A percentile compares a stretch with the other conserved stretches of the same genome.
These are phyloP conservation scores for Zostera marina DNA, from an alignment of 116 monocot species.

Conservation along the genomic window DNA sequence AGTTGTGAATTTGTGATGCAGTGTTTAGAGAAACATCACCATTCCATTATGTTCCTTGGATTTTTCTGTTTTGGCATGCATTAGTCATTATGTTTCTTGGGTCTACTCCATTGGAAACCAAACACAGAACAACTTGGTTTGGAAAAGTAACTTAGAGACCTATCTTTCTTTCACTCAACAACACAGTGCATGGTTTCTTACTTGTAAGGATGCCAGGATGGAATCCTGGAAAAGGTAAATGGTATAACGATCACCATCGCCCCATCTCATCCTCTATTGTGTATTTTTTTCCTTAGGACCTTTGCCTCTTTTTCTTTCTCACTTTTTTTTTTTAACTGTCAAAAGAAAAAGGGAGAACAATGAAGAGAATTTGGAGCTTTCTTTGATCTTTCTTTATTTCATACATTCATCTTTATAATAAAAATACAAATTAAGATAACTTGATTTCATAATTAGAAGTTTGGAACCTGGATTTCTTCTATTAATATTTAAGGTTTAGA, in stretches of 20 bases:
- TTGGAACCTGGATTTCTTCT: no score
- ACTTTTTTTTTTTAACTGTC: constrained; percentile 2
- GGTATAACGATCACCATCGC: background rate
- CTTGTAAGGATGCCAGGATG: background rate
- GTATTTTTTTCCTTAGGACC: no score
- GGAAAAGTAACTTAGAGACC: background rate
- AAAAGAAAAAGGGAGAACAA: background rate
- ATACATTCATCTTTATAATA: background rate
- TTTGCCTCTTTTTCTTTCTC: constrained; percentile 1
- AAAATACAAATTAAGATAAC: background rate
- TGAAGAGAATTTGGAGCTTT: background rate
- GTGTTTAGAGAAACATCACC: background rate
- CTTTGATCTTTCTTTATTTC: background rate
- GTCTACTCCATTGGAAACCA: constrained; percentile 9
- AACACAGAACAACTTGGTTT: background rate
- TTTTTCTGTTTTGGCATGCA: background rate
- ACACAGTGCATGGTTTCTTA: no score
- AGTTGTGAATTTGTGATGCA: background rate
- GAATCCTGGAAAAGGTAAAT: background rate
- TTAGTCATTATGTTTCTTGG: constrained; percentile 1
- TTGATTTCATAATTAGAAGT: background rate
- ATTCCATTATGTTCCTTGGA: background rate
- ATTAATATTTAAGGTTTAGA: no score
- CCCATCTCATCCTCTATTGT: background rate
- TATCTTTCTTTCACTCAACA: no score